Evolutionary conservation across 2,329 filamentous ascomycete genomes (phyloP).

Genomic region (Chaetomium sp.): DNA sequence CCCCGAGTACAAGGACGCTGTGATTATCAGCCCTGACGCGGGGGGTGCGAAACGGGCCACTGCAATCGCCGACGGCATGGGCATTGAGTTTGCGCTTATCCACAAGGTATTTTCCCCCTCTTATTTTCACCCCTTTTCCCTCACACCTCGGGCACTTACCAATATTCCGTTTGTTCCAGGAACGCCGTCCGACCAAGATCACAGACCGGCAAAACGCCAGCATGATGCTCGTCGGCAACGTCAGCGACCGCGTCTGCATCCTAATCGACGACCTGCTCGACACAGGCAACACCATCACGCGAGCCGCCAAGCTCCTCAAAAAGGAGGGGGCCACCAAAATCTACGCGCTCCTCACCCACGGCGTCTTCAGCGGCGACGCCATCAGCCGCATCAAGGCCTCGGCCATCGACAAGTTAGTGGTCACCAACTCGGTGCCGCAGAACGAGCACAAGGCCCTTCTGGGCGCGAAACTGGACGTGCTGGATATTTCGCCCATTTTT

Average conservation of each 20-base stretch:
- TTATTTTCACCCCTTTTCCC: too few relatives aligned
- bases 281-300: constrained; percentile 94
- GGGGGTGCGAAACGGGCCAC: constrained; percentile 95
- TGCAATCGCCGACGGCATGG: constrained; percentile 85
- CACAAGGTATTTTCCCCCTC: constrained; percentile 67
- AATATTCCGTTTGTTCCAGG: constrained; percentile 28
- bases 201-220: constrained; percentile 70
- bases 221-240: constrained; percentile 78
- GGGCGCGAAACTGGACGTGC: constrained; percentile 83
- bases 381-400: constrained; percentile 92
- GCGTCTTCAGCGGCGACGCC: constrained; percentile 89
- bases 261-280: constrained; percentile 92
- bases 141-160: constrained; percentile 28
- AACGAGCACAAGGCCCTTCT: constrained; percentile 64
- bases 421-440: constrained; percentile 93
- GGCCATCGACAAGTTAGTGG: constrained; percentile 84
- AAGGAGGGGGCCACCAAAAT: constrained; percentile 89
- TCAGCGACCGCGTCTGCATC: constrained; percentile 67
- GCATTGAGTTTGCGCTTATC: constrained; percentile 94
- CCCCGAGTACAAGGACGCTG: constrained; percentile 74
- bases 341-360: constrained; percentile 89
- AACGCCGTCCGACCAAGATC: constrained; percentile 60
- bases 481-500: constrained; percentile 88
- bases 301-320: constrained; percentile 93
- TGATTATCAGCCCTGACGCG: constrained; percentile 93